Evolutionary conservation across 2,329 filamentous ascomycete species (phyloP).

Genomic region (Trichoderma pleuroti): DNA sequence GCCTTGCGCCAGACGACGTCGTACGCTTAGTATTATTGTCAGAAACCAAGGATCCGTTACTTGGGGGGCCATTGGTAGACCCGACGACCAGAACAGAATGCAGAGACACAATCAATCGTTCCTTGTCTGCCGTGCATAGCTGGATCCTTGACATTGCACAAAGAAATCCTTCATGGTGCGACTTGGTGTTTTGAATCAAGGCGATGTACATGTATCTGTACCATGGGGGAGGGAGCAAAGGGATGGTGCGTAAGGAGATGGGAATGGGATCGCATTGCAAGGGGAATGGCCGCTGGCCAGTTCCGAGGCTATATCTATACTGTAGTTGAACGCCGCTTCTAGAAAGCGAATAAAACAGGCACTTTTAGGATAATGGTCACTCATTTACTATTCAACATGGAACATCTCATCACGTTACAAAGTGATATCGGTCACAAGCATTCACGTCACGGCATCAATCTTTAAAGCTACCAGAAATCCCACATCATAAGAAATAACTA

Average conservation of each 20-base stretch:
- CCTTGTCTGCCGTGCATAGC: background rate
- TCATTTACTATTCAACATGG: background rate
- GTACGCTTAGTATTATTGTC: background rate
- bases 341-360: background rate
- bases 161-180: background rate
- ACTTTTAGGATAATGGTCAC: background rate
- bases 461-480: background rate
- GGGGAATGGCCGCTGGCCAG: background rate
- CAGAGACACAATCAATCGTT: background rate
- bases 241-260: background rate
- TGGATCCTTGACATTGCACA: background rate
- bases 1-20: background rate
- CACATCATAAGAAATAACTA: background rate
- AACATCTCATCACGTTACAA: too few relatives aligned
- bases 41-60: background rate
- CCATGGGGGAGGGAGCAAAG: background rate
- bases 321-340: background rate
- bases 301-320: background rate
- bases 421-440: background rate
- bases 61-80: background rate
- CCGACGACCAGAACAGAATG: background rate
- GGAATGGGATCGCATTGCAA: background rate
- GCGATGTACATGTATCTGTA: background rate
- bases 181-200: background rate
- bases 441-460: background rate